Evolutionary conservation across 78 protist genomes (phyloP).

Genomic region (Polysphondylium violaceum): DNA sequence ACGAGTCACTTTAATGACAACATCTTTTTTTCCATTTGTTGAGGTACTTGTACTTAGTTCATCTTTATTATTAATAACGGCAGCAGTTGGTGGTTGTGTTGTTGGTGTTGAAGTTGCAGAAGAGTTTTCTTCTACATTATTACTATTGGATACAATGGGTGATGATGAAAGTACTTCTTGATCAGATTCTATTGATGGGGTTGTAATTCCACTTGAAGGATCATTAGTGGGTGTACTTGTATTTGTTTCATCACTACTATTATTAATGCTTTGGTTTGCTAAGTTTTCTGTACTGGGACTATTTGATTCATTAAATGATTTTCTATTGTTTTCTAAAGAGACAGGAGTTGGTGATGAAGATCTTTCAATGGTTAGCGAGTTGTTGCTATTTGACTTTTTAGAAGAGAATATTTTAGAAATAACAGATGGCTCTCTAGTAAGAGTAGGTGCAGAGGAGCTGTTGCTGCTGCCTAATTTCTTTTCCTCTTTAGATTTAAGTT

Average conservation of each 20-base stretch:
- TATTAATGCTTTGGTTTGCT: no score
- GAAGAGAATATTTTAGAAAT: conserved; percentile 15
- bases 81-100: not conserved
- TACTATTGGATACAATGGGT: not conserved
- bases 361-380: conserved; percentile 19
- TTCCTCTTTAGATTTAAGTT: no score
- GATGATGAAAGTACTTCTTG: conserved; percentile 28
- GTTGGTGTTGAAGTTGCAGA: conserved; percentile 16
- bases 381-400: conserved; percentile 18
- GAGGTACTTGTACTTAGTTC: conserved; percentile 16
- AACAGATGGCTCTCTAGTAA: not conserved
- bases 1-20: conserved; percentile 62
- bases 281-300: no score
- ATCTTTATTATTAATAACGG: not conserved
- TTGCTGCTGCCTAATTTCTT: not conserved
- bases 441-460: not conserved
- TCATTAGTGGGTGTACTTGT: not conserved
- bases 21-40: conserved; percentile 58
- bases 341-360: conserved; percentile 11
- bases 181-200: not conserved
- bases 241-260: not conserved
- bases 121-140: not conserved
- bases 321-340: no score
- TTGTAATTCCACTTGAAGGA: not conserved
- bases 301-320: no score